Evolutionary conservation across 805 yeast genomes (phyloP), one percentile per base, ranked within the genome.

Genomic region (Candida tallmaniae): DNA sequence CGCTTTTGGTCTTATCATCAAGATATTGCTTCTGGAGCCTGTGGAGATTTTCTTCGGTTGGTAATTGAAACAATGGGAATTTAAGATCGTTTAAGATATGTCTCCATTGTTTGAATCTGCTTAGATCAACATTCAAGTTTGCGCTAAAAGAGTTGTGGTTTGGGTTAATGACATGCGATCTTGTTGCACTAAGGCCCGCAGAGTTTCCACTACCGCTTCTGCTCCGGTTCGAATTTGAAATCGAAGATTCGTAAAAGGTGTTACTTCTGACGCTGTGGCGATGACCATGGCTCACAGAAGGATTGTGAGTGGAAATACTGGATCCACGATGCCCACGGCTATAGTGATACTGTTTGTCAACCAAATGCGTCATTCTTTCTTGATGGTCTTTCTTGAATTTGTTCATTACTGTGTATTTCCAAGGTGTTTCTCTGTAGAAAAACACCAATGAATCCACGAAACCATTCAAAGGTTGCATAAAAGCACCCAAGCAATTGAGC

Each of bases 401-500:
- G 24, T 40, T 46, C 67, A 62, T 56, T 22, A 61, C 58, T 23
- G 73, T 65, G 38, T 70, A 61, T 31, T 65, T 64, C 95, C 95
- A 86, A 1, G 95, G 95, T 39, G 65, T 70, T 52, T 88, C 97
- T 36, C 95, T 67, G 42, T 78, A 73, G 23, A 83, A 60, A 52
- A 85, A 88, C 8, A 87, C 95, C 12, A 74, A 38, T 0, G 88
- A 68, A 50, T 88, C 95, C 17, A 88, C 78, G 18, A 79, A 66
- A 31, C 95, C 88, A 56, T 82, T 82, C 47, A 84, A 70, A 2
- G 95, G 89, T 56, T 83, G 88, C 66, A 80, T 76, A 45, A 79
- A 78, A 0, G 93, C 83, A n/a, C 82, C 76, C 35, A 82, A 59
- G 34, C 76, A 71, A 34, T 74, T 71, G 26, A 85, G 56, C 81